phyloP scores from a whole-genome alignment of 2,329 filamentous ascomycete genomes.

The Ascochyta lentis region DNA sequence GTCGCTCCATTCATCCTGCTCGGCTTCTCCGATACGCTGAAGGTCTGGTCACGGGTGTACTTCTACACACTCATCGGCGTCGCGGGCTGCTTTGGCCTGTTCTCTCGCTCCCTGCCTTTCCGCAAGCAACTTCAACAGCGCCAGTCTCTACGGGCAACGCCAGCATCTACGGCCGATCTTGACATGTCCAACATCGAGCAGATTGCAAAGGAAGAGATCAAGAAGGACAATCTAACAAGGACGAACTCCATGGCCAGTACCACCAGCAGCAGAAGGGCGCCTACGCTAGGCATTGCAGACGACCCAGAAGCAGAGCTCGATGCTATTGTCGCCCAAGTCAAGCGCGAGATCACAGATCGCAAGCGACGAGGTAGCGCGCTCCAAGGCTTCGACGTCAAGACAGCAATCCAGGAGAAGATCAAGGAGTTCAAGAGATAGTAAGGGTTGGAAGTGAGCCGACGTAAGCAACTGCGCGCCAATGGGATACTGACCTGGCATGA shows the following conservation, averaged over 20 bases:
- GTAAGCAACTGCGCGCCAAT: neutral
- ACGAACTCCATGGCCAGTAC: conserved; percentile 62
- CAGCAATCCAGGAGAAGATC: conserved; percentile 47
- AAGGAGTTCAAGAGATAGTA: conserved; percentile 36
- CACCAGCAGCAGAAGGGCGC: conserved; percentile 60
- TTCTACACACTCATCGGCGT: conserved; percentile 82
- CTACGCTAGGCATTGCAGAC: conserved; percentile 77
- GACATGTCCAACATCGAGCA: conserved; percentile 37
- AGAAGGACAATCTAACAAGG: conserved; percentile 51
- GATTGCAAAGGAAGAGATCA: conserved; percentile 44
- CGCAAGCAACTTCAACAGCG: conserved; percentile 50
- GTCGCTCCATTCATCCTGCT: conserved; percentile 87
- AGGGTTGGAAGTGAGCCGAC: neutral
- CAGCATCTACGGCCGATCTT: conserved; percentile 29
- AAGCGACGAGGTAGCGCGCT: conserved; percentile 52
- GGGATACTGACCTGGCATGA: neutral
- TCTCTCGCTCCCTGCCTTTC: conserved; percentile 77
- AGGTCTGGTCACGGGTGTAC: conserved; percentile 84
- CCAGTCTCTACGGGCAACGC: conserved; percentile 30
- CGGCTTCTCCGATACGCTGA: conserved; percentile 70
- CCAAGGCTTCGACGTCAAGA: conserved; percentile 46
- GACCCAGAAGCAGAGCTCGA: conserved; percentile 78
- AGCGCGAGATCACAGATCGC: conserved; percentile 71
- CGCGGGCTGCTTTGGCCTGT: conserved; percentile 71
- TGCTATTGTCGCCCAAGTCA: conserved; percentile 78